phyloP scores from a whole-genome alignment of 2,329 filamentous ascomycete species.

The Talaromyces sp. region DNA sequence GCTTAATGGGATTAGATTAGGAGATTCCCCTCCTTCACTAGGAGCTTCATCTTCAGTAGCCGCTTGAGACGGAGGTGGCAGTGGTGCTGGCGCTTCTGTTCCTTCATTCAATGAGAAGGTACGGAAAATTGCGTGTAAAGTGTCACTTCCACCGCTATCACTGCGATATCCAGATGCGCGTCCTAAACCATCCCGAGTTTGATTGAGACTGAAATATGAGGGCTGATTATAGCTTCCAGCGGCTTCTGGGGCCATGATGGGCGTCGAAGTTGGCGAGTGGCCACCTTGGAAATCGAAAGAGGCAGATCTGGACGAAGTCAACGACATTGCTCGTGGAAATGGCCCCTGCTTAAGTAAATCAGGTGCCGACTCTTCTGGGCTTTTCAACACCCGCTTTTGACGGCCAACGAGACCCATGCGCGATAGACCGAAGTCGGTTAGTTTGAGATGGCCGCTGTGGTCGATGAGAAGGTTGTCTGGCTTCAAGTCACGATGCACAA shows the following conservation, averaged over 20 bases:
- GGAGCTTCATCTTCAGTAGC: constrained; percentile 64
- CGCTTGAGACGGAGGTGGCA: constrained; percentile 15
- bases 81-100: constrained; percentile 38
- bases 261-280: constrained; percentile 77
- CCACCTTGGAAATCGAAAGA: constrained; percentile 83
- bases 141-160: constrained; percentile 88
- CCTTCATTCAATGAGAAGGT: constrained; percentile 68
- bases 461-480: constrained; percentile 97
- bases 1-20: constrained; percentile 67
- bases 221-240: constrained; percentile 66
- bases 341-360: constrained; percentile 90
- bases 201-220: constrained; percentile 76
- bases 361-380: constrained; percentile 73
- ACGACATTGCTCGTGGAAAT: constrained; percentile 77
- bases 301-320: constrained; percentile 84
- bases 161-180: constrained; percentile 78
- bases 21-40: constrained; percentile 66
- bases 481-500: constrained; percentile 94
- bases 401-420: constrained; percentile 95
- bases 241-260: constrained; percentile 76
- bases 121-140: constrained; percentile 72
- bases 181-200: constrained; percentile 55
- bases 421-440: constrained; percentile 95
- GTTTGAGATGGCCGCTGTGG: constrained; percentile 89
- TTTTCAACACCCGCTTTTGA: constrained; percentile 85